Base-by-base conservation (phyloP, 257 asterid genomes). In the Handroanthus guayacan region DNA sequence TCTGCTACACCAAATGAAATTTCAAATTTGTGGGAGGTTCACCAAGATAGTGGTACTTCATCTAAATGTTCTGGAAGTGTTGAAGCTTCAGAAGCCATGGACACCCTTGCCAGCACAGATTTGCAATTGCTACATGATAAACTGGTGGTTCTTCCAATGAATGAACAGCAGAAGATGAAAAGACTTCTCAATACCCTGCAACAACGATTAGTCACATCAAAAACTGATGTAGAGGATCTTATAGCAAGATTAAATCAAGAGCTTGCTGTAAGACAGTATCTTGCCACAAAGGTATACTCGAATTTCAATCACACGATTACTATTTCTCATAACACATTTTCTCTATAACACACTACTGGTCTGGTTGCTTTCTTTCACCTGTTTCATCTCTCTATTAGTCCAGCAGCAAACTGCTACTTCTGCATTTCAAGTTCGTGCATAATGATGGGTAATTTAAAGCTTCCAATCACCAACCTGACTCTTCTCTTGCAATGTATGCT, bases 181-280 rank as follows among this genome's bases (percentile, higher is more conserved):
- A 86, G 85, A 62, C 74, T 83, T 80, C 82, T 85, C 25, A 64
- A 56, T 44, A 81, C 68, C 44, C 55, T 81, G 89, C 86, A 86
- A 76, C 84, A 78, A 79, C 78, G 74, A 67, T 62, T 86, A 47
- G 79, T 74, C 72, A 78, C 90, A 34, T 84, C 91, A 74, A 85
- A 80, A 78, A 77, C 85, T 57, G 92, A 87, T 78, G 58, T 83
- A 54, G 89, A 87, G 69, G 89, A 86, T 82, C 92, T 89, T 44
- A 74, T 81, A 20, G 76, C 87, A 70, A 87, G 95, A 82, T 78
- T 82, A 58, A 63, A 81, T 79, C 91, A 86, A 74, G 97, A 91
- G 85, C 81, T 81, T 78, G 75, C 94, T 80, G 86, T 71, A n/a
- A 82, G 85, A 78, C 83, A 80, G 61, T 86, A 83, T 70, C 91